Evolutionary conservation across 2,329 filamentous ascomycete genomes (phyloP), one percentile per base, ranked within the genome.

Genomic region (Alternaria arborescens): DNA sequence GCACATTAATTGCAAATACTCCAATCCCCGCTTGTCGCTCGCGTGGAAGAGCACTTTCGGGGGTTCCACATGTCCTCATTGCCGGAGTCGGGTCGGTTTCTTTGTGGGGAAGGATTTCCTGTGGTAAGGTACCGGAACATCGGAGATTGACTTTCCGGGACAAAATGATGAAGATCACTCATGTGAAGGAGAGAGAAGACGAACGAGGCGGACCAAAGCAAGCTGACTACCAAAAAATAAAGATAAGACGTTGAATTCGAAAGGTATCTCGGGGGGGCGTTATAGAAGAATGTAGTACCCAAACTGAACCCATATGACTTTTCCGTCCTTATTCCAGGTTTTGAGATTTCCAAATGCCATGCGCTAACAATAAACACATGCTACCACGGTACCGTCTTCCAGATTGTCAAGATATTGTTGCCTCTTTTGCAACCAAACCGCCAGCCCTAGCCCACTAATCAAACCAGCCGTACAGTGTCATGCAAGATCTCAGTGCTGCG

Each of bases 381-480:
- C 52, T 57, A 48, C 57, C 55, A 52, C 52, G 36, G 51, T 54
- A 59, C 43, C 51, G 42, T 54, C 34, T 20, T 48, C 32, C 41
- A 44, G 42, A 24, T 44, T 52, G 53, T 43, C 46, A 40, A 55
- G 36, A 60, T 58, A 22, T 38, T 48, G 26, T 46, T 50, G 46
- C 46, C 30, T 60, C 12, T 34, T 18, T 56, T 50, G 38, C 50
- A 51, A 48, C n/a, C 36, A 38, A 38, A 41, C 46, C 34, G 41
- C 51, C 50, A 60, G 42, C 26, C 53, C 46, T 50, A 56, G 44
- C 51, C 62, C 54, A 56, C 59, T 47, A 57, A 58, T 58, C 52
- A 56, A 57, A 62, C 58, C 62, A 70, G 67, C 67, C 67, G 64
- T 70, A 58, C 66, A 68, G 58, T 53, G 63, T 67, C 64, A 65